phyloP scores from a whole-genome alignment of 228 moss, liverwort and hornwort genomes.

The Sphagnum fallax region DNA sequence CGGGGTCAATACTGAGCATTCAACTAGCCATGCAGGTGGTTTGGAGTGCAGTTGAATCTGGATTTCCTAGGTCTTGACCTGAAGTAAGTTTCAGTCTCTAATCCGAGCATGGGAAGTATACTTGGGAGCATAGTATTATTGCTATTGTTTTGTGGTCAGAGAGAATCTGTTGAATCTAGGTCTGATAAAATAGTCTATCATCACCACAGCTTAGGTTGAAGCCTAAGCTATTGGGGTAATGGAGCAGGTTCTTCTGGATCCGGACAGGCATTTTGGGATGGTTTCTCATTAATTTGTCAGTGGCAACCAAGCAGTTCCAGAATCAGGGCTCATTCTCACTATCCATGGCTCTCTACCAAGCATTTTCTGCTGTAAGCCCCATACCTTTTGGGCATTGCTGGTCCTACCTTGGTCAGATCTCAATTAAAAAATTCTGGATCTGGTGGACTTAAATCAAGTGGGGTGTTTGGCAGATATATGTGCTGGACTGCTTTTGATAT shows the following conservation, averaged over 20 bases:
- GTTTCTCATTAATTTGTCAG: slow-evolving; percentile 81
- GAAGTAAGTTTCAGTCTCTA: slow-evolving; percentile 37
- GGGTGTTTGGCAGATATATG: slow-evolving; percentile 58
- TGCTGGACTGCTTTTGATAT: slow-evolving; percentile 89
- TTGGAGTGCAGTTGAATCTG: slow-evolving; percentile 94
- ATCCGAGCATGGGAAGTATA: too few relatives aligned
- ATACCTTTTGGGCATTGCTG: not conserved
- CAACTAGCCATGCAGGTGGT: slow-evolving; percentile 56
- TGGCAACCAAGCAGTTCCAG: slow-evolving; percentile 70
- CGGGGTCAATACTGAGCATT: not conserved
- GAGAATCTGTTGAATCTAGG: too few relatives aligned
- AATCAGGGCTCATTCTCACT: slow-evolving; percentile 61
- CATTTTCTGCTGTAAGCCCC: slow-evolving; percentile 50
- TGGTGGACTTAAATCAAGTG: slow-evolving; percentile 2
- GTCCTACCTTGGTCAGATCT: too few relatives aligned
- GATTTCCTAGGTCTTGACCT: slow-evolving; percentile 76
- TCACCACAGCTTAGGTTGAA: too few relatives aligned
- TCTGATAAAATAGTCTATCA: too few relatives aligned
- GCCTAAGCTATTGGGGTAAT: too few relatives aligned
- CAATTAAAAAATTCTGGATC: too few relatives aligned
- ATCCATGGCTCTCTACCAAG: slow-evolving; percentile 82
- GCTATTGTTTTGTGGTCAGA: too few relatives aligned
- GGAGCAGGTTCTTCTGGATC: slow-evolving; percentile 55
- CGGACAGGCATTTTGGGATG: slow-evolving; percentile 97
- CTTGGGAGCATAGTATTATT: too few relatives aligned